These are phyloP conservation scores for Wallacemonas collosoma DNA, from an alignment of 208 protist genomes.

Conservation along the genomic window DNA sequence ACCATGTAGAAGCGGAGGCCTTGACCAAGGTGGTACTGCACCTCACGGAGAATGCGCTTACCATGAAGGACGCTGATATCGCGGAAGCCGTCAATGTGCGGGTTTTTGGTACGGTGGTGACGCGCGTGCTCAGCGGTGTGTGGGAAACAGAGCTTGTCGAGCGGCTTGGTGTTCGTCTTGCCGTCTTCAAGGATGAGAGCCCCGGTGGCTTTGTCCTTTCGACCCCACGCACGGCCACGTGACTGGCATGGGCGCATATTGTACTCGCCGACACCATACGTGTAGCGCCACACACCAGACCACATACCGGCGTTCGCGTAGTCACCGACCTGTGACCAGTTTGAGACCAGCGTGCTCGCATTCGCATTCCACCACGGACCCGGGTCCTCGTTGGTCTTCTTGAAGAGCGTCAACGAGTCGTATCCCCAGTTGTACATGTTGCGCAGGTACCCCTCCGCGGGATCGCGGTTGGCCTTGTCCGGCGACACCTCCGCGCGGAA, in stretches of 20 bases:
- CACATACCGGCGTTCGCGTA: constrained; percentile 90
- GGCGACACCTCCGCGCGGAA: constrained; percentile 77
- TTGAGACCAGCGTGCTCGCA: constrained; percentile 79
- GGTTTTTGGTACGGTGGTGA: constrained; percentile 83
- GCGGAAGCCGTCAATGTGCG: constrained; percentile 45
- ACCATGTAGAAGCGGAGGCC: constrained; percentile 89
- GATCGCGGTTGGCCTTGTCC: neutral
- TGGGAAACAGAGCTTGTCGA: constrained; percentile 69
- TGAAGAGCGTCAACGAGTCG: constrained; percentile 87
- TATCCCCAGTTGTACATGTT: constrained; percentile 88
- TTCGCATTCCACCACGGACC: constrained; percentile 91
- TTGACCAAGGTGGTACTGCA: constrained; percentile 90
- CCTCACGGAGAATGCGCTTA: constrained; percentile 86
- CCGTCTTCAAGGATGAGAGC: constrained; percentile 61
- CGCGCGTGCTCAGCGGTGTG: constrained; percentile 84
- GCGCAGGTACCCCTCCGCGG: constrained; percentile 50
- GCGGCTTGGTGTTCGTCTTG: constrained; percentile 25
- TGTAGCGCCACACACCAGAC: constrained; percentile 89
- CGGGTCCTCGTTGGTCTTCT: constrained; percentile 86
- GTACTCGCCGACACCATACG: constrained; percentile 87
- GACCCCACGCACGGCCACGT: constrained; percentile 75
- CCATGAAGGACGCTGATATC: constrained; percentile 74
- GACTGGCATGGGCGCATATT: constrained; percentile 83
- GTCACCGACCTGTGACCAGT: constrained; percentile 89
- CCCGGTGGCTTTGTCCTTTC: constrained; percentile 55